These are phyloP conservation scores for Thelephora ganbajun DNA, from an alignment of 768 basidiomycete genomes.

Conservation along the genomic window DNA sequence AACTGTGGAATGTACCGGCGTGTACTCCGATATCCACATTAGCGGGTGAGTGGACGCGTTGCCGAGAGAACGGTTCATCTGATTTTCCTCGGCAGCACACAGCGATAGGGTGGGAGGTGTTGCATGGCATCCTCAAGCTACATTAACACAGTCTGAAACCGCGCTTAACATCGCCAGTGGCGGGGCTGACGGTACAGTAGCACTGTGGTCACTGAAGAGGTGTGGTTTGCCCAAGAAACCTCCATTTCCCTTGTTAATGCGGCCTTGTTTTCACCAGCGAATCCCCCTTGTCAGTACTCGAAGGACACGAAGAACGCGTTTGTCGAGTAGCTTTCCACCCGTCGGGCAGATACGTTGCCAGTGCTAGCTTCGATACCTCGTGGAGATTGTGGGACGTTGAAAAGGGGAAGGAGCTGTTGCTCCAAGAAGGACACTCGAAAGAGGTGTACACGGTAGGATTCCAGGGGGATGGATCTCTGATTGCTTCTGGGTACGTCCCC, in stretches of 20 bases:
- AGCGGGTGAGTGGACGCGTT: constrained; percentile 36
- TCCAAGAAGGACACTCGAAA: constrained; percentile 96
- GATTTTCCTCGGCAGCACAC: constrained; percentile 40
- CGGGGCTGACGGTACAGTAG: constrained; percentile 74
- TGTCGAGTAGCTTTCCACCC: constrained; percentile 96
- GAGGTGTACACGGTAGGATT: constrained; percentile 95
- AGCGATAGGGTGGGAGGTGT: constrained; percentile 87
- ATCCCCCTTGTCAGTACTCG: constrained; percentile 68
- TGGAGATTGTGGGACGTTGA: constrained; percentile 96
- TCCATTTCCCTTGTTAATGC: not conserved
- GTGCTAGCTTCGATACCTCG: constrained; percentile 92
- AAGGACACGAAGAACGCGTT: constrained; percentile 83
- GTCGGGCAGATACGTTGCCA: constrained; percentile 85
- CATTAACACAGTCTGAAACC: constrained; percentile 47
- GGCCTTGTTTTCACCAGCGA: constrained; percentile 37
- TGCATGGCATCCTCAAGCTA: constrained; percentile 95
- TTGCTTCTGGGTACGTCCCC: constrained; percentile 72
- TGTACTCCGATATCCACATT: constrained; percentile 69
- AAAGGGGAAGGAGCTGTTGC: constrained; percentile 63
- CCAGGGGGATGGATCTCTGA: constrained; percentile 87
- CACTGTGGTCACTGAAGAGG: constrained; percentile 85
- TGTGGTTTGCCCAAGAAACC: constrained; percentile 16
- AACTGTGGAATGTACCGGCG: constrained; percentile 89
- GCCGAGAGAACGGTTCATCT: not conserved
- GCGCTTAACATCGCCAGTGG: constrained; percentile 81